Base-by-base conservation (phyloP, 352 stramenopile species). In the Phytophthora kernoviae region DNA sequence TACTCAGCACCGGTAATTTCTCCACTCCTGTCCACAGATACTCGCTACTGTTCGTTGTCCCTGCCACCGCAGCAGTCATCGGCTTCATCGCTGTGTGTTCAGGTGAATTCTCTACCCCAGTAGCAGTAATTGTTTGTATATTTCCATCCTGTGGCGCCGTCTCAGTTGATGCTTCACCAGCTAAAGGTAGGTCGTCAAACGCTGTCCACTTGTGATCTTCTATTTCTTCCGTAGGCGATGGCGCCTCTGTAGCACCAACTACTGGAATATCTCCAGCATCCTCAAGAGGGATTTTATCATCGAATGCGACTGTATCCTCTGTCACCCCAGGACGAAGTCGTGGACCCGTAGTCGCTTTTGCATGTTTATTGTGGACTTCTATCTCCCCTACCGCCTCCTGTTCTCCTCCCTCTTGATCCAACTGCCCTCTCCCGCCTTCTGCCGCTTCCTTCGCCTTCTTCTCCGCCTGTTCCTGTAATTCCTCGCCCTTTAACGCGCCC, bases 281-380 rank as follows among this genome's bases (percentile, higher is more conserved):
- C 42, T 58, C 59, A n/a, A 73, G 33, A 5, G 65, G 50, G 2
- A 73, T 26, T 22, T 68, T 61, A 33, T 69, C 53, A 51, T 69
- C 49, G 27, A 56, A 66, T 18, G 60, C 53, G 10, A 66, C 65
- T 1, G 59, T 70, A 33, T 66, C 54, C 32, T 68, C 40, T 20
- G 55, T 33, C 27, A 57, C 41, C n/a, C 18, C 47, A 17, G 22
- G 55, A 14, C 43, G 53, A 2, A 72, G 17, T n/a, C 36, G 49
- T 3, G 62, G 62, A 0, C 40, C 47, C 18, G 59, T 54, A 9
- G 56, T 75, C 21, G 46, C 66, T 40, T 48, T 51, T 7, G 45
- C 21, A 24, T 58, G 46, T n/a, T 34, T 45, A 43, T 68, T 60
- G 32, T 68, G 43, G 9, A 32, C n/a, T 32, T 74, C 54, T n/a